A percentile compares a stretch with the other conserved stretches of the same genome.
phyloP scores from a whole-genome alignment of 371 early-diverging fungal genomes.

The Rhizopus arrhizus region DNA sequence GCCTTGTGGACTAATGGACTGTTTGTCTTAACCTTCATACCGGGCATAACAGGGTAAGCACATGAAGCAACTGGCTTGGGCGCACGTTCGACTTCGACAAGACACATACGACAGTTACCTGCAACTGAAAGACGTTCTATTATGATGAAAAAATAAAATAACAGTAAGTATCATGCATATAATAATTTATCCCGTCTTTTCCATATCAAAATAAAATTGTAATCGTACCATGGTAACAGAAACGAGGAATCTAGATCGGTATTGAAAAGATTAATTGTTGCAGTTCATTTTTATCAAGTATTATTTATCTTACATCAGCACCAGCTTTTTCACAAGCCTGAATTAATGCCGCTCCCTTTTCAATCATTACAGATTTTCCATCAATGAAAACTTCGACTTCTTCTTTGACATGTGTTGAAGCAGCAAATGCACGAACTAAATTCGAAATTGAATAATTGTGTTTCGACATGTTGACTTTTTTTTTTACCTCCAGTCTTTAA shows the following conservation, averaged over 20 bases:
- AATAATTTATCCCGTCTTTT: not conserved
- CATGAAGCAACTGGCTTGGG: conserved; percentile 97
- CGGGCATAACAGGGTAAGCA: conserved; percentile 96
- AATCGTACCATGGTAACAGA: conserved; percentile 90
- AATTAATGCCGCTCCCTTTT: conserved; percentile 92
- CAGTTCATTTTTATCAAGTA: not conserved
- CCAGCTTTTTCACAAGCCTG: conserved; percentile 96
- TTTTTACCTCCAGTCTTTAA: conserved; percentile 44
- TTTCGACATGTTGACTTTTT: not conserved
- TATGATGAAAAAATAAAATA: not conserved
- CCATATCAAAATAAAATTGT: not conserved
- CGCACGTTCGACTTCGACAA: conserved; percentile 94
- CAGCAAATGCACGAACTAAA: conserved; percentile 58
- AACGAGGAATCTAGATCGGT: conserved; percentile 78
- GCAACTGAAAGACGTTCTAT: conserved; percentile 89
- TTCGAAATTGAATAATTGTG: conserved; percentile 11
- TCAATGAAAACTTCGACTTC: conserved; percentile 89
- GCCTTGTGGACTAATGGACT: conserved; percentile 94
- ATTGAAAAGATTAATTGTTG: conserved; percentile 1
- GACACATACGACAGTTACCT: conserved; percentile 99
- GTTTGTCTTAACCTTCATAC: conserved; percentile 96
- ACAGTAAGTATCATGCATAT: not conserved
- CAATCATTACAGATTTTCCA: conserved; percentile 88
- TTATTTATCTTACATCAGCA: conserved; percentile 56
- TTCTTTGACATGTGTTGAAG: conserved; percentile 55